phyloP scores from a whole-genome alignment of 2,329 filamentous ascomycete genomes.

The Cladosporium cucumerinum region DNA sequence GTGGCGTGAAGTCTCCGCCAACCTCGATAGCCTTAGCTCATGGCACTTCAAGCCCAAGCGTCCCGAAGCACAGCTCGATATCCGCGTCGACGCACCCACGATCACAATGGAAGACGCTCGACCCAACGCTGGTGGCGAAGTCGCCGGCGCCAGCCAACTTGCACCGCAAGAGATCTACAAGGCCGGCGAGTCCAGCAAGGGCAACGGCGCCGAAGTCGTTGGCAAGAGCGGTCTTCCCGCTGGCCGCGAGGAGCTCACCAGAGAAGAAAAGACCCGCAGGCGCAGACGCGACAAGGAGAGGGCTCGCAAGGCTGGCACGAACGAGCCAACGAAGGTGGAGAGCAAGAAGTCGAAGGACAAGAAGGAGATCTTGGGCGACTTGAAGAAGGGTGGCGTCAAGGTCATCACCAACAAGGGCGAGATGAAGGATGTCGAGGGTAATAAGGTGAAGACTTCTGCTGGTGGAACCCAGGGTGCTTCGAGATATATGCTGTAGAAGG shows the following conservation, averaged over 20 bases:
- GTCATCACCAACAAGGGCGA: conserved; percentile 89
- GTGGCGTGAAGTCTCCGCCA: conserved; percentile 76
- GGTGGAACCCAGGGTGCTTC: conserved; percentile 29
- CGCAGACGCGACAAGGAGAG: conserved; percentile 73
- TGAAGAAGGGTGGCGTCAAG: conserved; percentile 84
- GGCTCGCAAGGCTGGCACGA: conserved; percentile 64
- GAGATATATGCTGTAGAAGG: conserved; percentile 31
- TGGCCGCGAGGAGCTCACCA: conserved; percentile 78
- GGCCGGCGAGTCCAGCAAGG: conserved; percentile 61
- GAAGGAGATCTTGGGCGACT: conserved; percentile 59
- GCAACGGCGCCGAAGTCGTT: conserved; percentile 66
- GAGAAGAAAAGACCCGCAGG: conserved; percentile 78
- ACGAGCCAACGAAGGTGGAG: conserved; percentile 40
- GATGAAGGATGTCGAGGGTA: conserved; percentile 78
- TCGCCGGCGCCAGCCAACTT: conserved; percentile 67
- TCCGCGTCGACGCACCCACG: conserved; percentile 86
- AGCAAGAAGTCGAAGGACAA: conserved; percentile 59
- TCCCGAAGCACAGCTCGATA: conserved; percentile 73
- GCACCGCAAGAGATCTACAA: conserved; percentile 94
- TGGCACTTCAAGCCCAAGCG: conserved; percentile 95
- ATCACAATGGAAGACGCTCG: conserved; percentile 94
- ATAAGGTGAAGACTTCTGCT: conserved; percentile 52
- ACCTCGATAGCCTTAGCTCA: conserved; percentile 84
- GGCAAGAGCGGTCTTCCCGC: conserved; percentile 71
- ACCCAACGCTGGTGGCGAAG: conserved; percentile 74